phyloP scores from a whole-genome alignment of 1,284 basidiomycete species.

The Sanghuangporus weigelae region DNA sequence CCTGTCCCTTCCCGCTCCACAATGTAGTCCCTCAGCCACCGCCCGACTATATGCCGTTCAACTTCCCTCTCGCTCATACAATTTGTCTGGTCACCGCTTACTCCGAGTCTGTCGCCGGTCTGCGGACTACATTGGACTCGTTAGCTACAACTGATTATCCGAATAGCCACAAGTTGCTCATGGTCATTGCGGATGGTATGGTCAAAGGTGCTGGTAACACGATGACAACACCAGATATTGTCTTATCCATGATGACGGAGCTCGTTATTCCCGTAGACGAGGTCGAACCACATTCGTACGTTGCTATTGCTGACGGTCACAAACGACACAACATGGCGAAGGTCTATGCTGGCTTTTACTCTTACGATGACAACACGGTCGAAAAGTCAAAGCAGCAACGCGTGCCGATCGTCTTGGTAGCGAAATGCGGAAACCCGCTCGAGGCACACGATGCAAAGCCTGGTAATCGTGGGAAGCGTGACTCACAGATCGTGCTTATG shows the following conservation, averaged over 20 bases:
- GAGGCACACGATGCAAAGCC: slow-evolving; percentile 90
- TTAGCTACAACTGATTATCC: slow-evolving; percentile 98
- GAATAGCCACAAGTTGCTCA: slow-evolving; percentile 94
- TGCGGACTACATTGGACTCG: slow-evolving; percentile 96
- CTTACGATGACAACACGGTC: slow-evolving; percentile 89
- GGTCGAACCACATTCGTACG: slow-evolving; percentile 94
- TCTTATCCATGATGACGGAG: slow-evolving; percentile 97
- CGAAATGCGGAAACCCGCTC: slow-evolving; percentile 89
- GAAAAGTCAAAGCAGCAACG: slow-evolving; percentile 95
- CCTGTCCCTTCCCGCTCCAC: slow-evolving; percentile 88
- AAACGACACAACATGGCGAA: slow-evolving; percentile 99
- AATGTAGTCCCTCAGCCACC: slow-evolving; percentile 93
- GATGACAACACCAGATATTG: slow-evolving; percentile 91
- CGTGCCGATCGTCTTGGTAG: slow-evolving; percentile 92
- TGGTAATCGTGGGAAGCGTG: slow-evolving; percentile 98
- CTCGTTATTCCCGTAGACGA: slow-evolving; percentile 80
- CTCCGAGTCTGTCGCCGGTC: slow-evolving; percentile 94
- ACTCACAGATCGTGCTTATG: slow-evolving; percentile 98
- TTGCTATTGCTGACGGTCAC: slow-evolving; percentile 98
- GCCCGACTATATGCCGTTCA: slow-evolving; percentile 90
- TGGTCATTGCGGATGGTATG: slow-evolving; percentile 98
- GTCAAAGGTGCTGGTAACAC: slow-evolving; percentile 92
- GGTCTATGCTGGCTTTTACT: slow-evolving; percentile 97
- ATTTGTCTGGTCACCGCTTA: slow-evolving; percentile 98
- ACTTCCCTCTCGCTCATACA: slow-evolving; percentile 90